Base-by-base conservation (phyloP, 148 eudicot species). In the Nepenthes mirabilis region DNA sequence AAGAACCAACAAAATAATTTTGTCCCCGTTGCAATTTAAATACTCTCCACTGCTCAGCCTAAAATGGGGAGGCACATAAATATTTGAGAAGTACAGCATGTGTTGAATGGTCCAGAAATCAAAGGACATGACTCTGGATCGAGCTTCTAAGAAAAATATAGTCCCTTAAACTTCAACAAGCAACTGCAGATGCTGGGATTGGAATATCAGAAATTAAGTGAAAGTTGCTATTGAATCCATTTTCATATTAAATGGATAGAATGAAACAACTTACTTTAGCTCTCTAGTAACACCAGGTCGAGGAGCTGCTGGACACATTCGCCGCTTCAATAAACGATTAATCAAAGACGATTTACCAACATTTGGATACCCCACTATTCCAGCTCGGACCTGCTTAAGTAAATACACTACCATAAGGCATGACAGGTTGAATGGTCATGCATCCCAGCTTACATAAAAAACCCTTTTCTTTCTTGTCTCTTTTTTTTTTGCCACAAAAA, bases 281-380 rank as follows among this genome's bases (percentile, higher is more conserved):
- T 75, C 77, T 57, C 99, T 68, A 9, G 99, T 93, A 52, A 93
- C 99, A 63, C 99, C 99, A 52, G 99, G 99, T 66, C 97, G 82
- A 70, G 99, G 91, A 77, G 99, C 99, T 51, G 99, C 95, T 48
- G 91, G 74, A 80, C 99, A 93, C 84, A 89, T 79, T 48, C 97
- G 82, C 34, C 99, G 87, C 77, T 93, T 93, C 63, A 93, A 75
- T 79, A 93, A 74, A 64, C 99, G 99, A 66, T 93, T 93, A 58
- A 93, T 82, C 75, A 93, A 77, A 56, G 99, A 93, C 69, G 99
- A 93, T 73, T 93, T 93, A 7, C 99, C 99, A 72, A 93, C 96
- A 84, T 93, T 93, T 63, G 99, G 99, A 76, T 89, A 93, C 32
- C 99, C 99, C 52, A 93, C 95, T 59, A 93, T 79, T 70, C 99